phyloP scores from a whole-genome alignment of 2,329 filamentous ascomycete genomes.

The Neofusicoccum parvum region DNA sequence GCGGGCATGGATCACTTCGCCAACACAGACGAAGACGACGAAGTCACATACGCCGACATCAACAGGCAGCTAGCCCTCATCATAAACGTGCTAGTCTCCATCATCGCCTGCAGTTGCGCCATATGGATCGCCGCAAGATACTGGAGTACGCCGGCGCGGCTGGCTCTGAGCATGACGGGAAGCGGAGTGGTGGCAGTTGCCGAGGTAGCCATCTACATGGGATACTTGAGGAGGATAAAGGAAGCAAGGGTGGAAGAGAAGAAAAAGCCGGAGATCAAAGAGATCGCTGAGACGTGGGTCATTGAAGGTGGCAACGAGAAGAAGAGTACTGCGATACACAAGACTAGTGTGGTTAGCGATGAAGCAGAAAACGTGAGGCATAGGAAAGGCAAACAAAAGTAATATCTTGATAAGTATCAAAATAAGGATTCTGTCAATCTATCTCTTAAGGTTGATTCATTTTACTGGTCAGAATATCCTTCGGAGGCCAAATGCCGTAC shows the following conservation, averaged over 20 bases:
- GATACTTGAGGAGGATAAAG: conserved; percentile 71
- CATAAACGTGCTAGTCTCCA: conserved; percentile 85
- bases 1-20: conserved; percentile 26
- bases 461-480: too few relatives aligned
- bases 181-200: conserved; percentile 71
- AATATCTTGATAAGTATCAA: too few relatives aligned
- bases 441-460: not conserved
- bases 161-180: conserved; percentile 72
- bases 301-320: conserved; percentile 33
- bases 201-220: conserved; percentile 76
- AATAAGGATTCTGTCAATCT: not conserved
- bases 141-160: conserved; percentile 71
- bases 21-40: conserved; percentile 56
- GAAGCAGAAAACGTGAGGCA: not conserved
- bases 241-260: conserved; percentile 67
- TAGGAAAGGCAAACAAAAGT: not conserved
- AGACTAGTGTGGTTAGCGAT: not conserved
- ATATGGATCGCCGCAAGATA: conserved; percentile 77
- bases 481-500: too few relatives aligned
- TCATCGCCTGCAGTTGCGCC: conserved; percentile 75
- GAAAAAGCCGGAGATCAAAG: conserved; percentile 64
- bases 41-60: conserved; percentile 70
- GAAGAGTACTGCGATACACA: not conserved
- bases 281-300: conserved; percentile 74
- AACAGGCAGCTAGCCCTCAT: conserved; percentile 83